Percentiles rank a stretch among this genome's conserved stretches.
phyloP scores from a whole-genome alignment of 1,284 basidiomycete species.

The Sutorius eximius region DNA sequence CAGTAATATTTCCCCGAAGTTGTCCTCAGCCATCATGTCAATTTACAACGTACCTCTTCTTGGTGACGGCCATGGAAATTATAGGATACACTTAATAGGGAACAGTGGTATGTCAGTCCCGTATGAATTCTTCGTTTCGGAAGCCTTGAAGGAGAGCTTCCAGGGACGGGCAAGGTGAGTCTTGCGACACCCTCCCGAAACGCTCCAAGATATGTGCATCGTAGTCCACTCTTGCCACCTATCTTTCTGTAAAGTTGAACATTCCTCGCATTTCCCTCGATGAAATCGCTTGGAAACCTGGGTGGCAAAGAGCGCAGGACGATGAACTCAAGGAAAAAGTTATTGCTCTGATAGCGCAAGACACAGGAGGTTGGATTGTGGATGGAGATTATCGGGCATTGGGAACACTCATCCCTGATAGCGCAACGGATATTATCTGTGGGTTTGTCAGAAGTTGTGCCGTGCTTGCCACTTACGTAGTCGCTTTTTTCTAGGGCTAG shows the following conservation, averaged over 20 bases:
- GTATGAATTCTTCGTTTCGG: background rate
- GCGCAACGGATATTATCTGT: constrained; percentile 63
- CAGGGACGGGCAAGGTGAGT: constrained; percentile 49
- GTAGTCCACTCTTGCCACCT: constrained; percentile 50
- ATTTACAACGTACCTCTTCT: constrained; percentile 39
- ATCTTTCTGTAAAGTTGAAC: constrained; percentile 46
- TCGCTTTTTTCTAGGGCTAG: constrained; percentile 49
- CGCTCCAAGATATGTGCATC: background rate
- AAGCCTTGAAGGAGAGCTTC: background rate
- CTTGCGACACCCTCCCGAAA: background rate
- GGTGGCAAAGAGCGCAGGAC: constrained; percentile 40
- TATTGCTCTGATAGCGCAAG: constrained; percentile 26
- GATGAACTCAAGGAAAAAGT: constrained; percentile 43
- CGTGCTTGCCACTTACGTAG: background rate
- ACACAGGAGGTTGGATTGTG: constrained; percentile 47
- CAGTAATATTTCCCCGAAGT: background rate
- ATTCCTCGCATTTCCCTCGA: constrained; percentile 50
- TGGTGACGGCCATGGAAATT: constrained; percentile 49
- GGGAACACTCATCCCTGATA: constrained; percentile 38
- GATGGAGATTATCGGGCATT: constrained; percentile 45
- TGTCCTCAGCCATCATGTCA: constrained; percentile 15
- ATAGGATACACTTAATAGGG: constrained; percentile 51
- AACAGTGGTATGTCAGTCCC: constrained; percentile 47
- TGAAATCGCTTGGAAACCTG: constrained; percentile 47
- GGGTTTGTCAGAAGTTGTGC: constrained; percentile 21